Base-by-base conservation (phyloP, 495 filamentous ascomycete species). In the Darksidea phi region DNA sequence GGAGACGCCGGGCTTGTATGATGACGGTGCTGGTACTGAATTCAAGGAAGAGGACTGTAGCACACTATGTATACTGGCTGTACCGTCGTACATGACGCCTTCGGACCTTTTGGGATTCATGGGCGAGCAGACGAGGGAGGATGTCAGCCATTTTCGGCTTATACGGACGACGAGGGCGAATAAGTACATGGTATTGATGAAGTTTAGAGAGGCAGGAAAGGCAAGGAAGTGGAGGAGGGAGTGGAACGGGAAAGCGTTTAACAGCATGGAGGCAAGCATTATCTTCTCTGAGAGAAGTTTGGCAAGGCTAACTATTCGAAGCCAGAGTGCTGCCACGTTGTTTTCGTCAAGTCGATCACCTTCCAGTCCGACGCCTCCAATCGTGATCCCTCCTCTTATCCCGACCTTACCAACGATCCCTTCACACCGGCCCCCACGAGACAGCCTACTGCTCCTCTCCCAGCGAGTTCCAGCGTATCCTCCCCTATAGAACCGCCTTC, bases 101-200 rank as follows among this genome's bases (percentile, higher is more conserved):
- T 87, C 85, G 20, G 95, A 97, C 68, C 92, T 98, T 61, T 72
- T 98, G 63, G 93, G 91, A 0, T 97, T 94, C 67, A 84, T 97
- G 34, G 94, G 94, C 1, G 89, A 97, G 73, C 85, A 86, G 70
- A 96, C 91, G 65, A 83, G 89, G 72, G 87, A 90, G 59, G 80
- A 90, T 54, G 89, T 97, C 60, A 95, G 88, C 67, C 95, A 98
- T 76, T 95, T 96, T 69, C 80, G 94, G 41, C 95, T 98, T 87
- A 88, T 98, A 48, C 84, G 89, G 78, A 97, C 94, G 3, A 87
- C 86, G 49, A 79, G 88, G 53, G 84, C 88, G 67, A 97, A 93
- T 72, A 84, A 92, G 69, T 98, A 97, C 76, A 89, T 98, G 84
- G 94, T 96, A 47, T 78, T 98, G 57, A 93, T 98, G 88, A 97